Base-by-base conservation (phyloP, 257 asterid genomes). In the Jacaranda mimosifolia region DNA sequence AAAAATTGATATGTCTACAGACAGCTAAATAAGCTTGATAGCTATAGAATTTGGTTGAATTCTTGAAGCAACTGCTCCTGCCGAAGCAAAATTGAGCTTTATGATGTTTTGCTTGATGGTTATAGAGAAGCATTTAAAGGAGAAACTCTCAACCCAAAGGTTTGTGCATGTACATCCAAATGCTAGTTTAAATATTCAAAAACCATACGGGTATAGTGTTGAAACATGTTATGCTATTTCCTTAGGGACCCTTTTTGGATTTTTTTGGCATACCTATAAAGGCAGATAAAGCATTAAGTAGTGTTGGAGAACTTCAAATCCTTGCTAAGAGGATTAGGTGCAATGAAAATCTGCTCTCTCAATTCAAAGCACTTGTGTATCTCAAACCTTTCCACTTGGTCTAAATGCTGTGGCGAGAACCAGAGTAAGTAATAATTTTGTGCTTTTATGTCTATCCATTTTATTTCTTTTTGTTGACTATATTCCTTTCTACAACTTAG, bases 351-450 rank as follows among this genome's bases (percentile, higher is more conserved):
- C 99, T 98, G 48, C 43, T 96, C 36, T 83, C 91, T 66, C 99
- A 96, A 82, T 96, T 93, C 85, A 84, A 95, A 83, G 89, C 97
- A 45, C 85, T 96, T 70, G 87, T 90, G 63, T 93, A 83, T 82
- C 97, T 91, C 75, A 96, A 92, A 81, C 97, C 97, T 63, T n/a
- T 91, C 98, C 70, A 88, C 98, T 0, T 96, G 99, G 99, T 94
- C 99, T 64, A 96, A 93, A 85, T 98, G 99, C 46, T 96, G 98
- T 91, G 97, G 99, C 79, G 92, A 98, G 99, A 96, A 93, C 79
- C 98, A 90, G 84, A 96, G 99, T 96, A 89, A 88, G 97, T 91
- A 66, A 21, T 12, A 10, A 26, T 1, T 26, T 36, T 32, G 19
- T 59, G 38, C 46, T 69, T 55, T 55, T 40, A 60, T 53, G 80